Base-by-base conservation (phyloP, 352 stramenopile genomes). In the Aphanomyces stellatus region DNA sequence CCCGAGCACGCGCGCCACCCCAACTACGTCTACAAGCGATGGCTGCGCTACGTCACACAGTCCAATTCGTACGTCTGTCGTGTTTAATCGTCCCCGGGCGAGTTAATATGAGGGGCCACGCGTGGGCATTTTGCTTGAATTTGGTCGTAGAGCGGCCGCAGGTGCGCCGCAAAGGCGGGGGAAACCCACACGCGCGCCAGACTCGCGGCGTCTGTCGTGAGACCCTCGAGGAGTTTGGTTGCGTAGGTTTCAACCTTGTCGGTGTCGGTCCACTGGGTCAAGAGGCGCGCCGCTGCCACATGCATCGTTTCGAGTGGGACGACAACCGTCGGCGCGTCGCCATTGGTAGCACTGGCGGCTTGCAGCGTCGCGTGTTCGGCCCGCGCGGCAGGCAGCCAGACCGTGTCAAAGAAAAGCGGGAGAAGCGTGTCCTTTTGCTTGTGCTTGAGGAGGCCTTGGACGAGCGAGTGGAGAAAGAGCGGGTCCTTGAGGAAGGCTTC, bases 21-120 rank as follows among this genome's bases (percentile, higher is more conserved):
- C 56, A 97, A 96, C 72, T 99, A 99, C 82, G 97, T 96, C 70
- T 97, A 98, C 62, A 98, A 99, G 81, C 88, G 96, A 76, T 99
- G 97, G 96, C 96, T 99, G 53, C 89, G 97, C 71, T 99, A 99
- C 79, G 96, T 99, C 51, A 99, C 97, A 66, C 95, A 98, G 81
- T 98, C 90, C 67, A 98, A 82, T 75, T 98, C 91, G 41, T 99
- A 99, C 86, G 94, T 99, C 62, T 98, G 94, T 79, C 82, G 96
- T 69, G 90, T 98, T 76, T 98, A 96, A 82, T 19, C 51, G 40
- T n/a, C n/a, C n/a, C n/a, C n/a, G n/a, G n/a, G n/a, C n/a, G n/a
- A n/a, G n/a, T n/a, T n/a, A n/a, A 19, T 63, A 63, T 35, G 6
- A 51, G 30, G 42, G 19, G 13, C 49, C 27, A 57, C 11, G 22